Evolutionary conservation across 768 basidiomycete species (phyloP).

Genomic region (Omphalotus guepiniiformis): DNA sequence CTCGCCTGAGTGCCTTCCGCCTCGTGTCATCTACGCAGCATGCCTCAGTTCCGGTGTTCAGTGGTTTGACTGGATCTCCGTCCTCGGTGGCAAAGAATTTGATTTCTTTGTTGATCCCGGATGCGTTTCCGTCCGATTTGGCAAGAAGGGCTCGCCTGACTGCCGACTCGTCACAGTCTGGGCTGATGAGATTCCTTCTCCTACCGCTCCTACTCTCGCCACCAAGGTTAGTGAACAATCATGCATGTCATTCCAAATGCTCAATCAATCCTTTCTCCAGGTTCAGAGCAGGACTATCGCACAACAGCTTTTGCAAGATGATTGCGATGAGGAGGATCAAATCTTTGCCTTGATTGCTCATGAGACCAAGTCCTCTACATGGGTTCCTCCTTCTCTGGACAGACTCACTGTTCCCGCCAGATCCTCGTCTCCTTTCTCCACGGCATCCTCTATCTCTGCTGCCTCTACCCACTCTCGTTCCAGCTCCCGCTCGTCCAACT

Average conservation of each 20-base stretch:
- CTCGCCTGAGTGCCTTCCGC: conserved; percentile 64
- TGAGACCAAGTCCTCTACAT: conserved; percentile 63
- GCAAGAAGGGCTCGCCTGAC: conserved; percentile 27
- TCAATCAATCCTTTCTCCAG: background rate
- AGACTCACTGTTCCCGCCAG: conserved; percentile 51
- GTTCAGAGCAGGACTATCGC: conserved; percentile 55
- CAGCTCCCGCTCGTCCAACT: conserved; percentile 70
- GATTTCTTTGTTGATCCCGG: conserved; percentile 83
- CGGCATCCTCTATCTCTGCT: conserved; percentile 50
- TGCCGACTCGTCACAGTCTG: conserved; percentile 59
- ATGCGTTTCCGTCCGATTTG: conserved; percentile 64
- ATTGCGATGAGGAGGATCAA: conserved; percentile 66
- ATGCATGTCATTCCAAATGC: conserved; percentile 15
- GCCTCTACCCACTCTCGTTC: conserved; percentile 63
- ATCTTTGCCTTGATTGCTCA: conserved; percentile 73
- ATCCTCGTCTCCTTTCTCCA: conserved; percentile 57
- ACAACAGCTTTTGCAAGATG: conserved; percentile 70
- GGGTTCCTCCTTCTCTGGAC: conserved; percentile 61
- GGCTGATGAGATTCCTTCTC: conserved; percentile 49
- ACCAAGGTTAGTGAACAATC: conserved; percentile 8
- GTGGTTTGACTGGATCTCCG: conserved; percentile 78
- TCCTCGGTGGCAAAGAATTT: conserved; percentile 66
- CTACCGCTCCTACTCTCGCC: conserved; percentile 14
- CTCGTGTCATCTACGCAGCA: conserved; percentile 65
- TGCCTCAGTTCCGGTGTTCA: conserved; percentile 67